Base-by-base conservation (phyloP, 23 red algal genomes). In the Chondrus crispus region DNA sequence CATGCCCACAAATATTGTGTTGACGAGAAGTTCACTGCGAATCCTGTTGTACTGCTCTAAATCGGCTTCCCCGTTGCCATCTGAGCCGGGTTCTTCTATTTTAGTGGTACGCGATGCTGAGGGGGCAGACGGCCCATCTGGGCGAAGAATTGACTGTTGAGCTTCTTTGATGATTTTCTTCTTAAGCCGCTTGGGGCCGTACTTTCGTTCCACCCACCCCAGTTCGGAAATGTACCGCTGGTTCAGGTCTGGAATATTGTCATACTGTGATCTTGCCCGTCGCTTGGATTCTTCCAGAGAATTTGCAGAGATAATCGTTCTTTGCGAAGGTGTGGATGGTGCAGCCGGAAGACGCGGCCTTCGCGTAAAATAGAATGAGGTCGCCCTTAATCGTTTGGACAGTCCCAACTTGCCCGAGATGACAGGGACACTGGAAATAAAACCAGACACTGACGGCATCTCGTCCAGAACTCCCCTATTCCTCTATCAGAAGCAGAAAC, bases 211-310 rank as follows among this genome's bases (percentile, higher is more conserved):
- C 62, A 83, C 79, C 89, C 66, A 84, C 49, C 68, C 71, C 70
- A 94, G 20, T 55, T 94, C 91, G 24, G 80, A 62, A 10, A 85
- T 68, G 91, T 94, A 94, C 24, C 64, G 91, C 54, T 94, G 70
- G 70, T 94, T 94, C 29, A 94, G 80, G 82, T 94, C 91, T 12
- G 91, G 91, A 47, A 94, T 94, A 52, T 94, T 94, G 62, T 91
- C 88, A 55, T 94, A 94, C 58, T 85, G 68, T 4, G 81, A 87
- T 39, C 63, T 68, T 39, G 88, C 88, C 1, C 81, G 62, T 38
- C 82, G 81, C 70, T 94, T 94, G 26, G 81, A 87, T 18, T 94
- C 91, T 53, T 94, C 91, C 66, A 94, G 24, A 6, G 88, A 91
- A 26, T 76, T 78, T 40, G 85, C 85, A 13, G 60, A 66, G 9